Evolutionary conservation across 2,329 filamentous ascomycete genomes (phyloP).

Genomic region (Scopulariopsis brevicaulis): DNA sequence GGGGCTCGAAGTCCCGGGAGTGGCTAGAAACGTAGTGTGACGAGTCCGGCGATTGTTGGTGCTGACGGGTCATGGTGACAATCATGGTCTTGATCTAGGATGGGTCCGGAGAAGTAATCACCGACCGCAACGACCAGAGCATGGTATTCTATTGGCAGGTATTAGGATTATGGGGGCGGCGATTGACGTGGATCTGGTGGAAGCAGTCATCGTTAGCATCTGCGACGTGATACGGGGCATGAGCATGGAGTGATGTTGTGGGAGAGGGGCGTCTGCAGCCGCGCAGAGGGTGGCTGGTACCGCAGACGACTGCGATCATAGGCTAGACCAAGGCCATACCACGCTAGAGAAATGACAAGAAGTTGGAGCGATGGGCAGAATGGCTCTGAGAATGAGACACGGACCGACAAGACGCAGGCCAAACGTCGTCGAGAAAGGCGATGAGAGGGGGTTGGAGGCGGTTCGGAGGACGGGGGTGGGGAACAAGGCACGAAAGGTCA

Average conservation of each 20-base stretch:
- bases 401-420: not conserved
- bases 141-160: slow-evolving; percentile 16
- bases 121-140: slow-evolving; percentile 55
- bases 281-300: not conserved
- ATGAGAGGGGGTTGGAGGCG: not conserved
- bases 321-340: not conserved
- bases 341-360: not conserved
- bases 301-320: not conserved
- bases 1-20: slow-evolving; percentile 12
- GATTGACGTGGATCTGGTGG: not conserved
- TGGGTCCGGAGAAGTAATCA: slow-evolving; percentile 63
- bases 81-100: slow-evolving; percentile 63
- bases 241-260: not conserved
- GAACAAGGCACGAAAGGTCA: not conserved
- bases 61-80: slow-evolving; percentile 31
- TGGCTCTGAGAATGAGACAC: not conserved
- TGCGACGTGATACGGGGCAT: not conserved
- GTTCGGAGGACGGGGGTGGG: not conserved
- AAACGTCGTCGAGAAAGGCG: not conserved
- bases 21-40: slow-evolving; percentile 23
- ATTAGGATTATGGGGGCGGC: slow-evolving; percentile 9
- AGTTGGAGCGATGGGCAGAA: not conserved
- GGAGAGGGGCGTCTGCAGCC: not conserved
- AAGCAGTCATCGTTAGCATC: not conserved
- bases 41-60: slow-evolving; percentile 30